Base-by-base conservation (phyloP, 1,284 basidiomycete genomes). In the Moesziomyces sp. region DNA sequence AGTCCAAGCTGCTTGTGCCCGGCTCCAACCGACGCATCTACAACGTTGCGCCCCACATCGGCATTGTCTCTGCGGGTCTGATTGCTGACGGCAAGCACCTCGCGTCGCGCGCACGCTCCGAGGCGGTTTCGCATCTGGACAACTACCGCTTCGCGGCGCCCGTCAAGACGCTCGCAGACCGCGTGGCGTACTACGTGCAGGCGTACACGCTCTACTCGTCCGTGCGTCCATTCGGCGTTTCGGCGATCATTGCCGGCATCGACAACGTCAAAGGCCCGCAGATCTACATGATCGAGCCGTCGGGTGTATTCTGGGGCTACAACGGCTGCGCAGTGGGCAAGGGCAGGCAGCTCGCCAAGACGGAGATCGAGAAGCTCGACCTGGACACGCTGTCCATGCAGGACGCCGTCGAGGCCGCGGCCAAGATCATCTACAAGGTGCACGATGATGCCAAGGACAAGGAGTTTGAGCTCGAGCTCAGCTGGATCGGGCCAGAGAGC, bases 391-490 rank as follows among this genome's bases (percentile, higher is more conserved):
- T 97, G 56, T 89, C 91, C 3, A 89, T 74, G 55, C 65, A 70
- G 33, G 63, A 84, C 21, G 82, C 80, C n/a, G 77, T 83, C 11
- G 65, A 83, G 11, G 77, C 78, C 50, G 82, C 80, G 2, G 81
- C 82, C 7, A 78, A 80, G 55, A 83, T 84, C 84, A 96, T 99
- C 84, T 94, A 98, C 86, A 89, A 95, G 59, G 94, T 97, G 16
- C 97, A 99, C 83, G 96, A 99, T 74, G 97, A 99, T 73, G 86
- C 92, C 61, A 97, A 98, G 85, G 96, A 99, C 86, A 97, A 97
- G 84, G 92, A 94, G 56, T 99, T 99, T 78, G 97, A 99, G 85
- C 89, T 99, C 24, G 97, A 99, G 85, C 89, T 99, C 88, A 93
- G 94, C 42, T 99, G 97, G 97, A 90, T 98, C 65, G 90, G 94